Conservation (phyloP, 805 yeast genomes). For the Candida qinlingensis region DNA sequence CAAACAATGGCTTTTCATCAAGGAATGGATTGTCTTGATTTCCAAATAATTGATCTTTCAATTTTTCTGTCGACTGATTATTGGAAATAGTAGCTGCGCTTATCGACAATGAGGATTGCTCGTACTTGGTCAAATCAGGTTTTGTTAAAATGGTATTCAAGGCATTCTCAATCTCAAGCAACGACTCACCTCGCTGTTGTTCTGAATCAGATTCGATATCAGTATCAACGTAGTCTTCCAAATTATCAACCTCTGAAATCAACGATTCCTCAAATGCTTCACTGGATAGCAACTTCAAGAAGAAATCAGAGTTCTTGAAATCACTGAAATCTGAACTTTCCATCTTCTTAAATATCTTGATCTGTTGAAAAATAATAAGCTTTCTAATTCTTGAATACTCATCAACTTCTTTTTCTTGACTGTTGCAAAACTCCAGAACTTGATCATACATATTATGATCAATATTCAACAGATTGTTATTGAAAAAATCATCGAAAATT, state of each 20-base stretch:
- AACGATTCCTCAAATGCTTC: constrained; percentile 29
- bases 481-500: constrained; percentile 42
- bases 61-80: constrained; percentile 6
- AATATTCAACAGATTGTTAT: constrained; percentile 26
- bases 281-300: constrained; percentile 46
- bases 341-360: constrained; percentile 45
- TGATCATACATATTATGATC: constrained; percentile 24
- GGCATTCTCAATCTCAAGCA: constrained; percentile 30
- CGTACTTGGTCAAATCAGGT: constrained; percentile 1
- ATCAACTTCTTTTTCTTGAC: constrained; percentile 12
- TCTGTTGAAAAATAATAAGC: constrained; percentile 55
- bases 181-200: constrained; percentile 3
- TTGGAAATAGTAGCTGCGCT: background rate
- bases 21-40: constrained; percentile 17
- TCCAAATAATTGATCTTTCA: constrained; percentile 24
- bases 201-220: background rate
- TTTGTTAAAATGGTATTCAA: constrained; percentile 27
- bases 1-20: constrained; percentile 23
- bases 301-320: constrained; percentile 56
- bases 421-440: constrained; percentile 33
- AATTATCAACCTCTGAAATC: constrained; percentile 22
- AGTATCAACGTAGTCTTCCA: constrained; percentile 1
- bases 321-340: constrained; percentile 47
- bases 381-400: constrained; percentile 51
- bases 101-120: background rate